These are phyloP conservation scores for Sungouiozyma intestinalis DNA, from an alignment of 805 yeast species.

Conservation along the genomic window DNA sequence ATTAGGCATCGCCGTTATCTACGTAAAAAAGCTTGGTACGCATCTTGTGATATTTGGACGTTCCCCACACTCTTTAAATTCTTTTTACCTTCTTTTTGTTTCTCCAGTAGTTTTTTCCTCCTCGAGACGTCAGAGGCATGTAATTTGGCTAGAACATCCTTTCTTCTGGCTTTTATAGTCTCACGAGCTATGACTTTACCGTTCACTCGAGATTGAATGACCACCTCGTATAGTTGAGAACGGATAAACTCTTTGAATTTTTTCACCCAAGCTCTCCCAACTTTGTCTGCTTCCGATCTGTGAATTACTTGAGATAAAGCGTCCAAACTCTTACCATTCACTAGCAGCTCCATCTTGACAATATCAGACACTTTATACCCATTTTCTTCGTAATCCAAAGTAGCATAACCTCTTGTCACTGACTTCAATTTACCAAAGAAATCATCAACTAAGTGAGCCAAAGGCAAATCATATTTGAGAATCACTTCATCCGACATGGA, in stretches of 20 bases:
- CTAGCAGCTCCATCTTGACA: conserved; percentile 78
- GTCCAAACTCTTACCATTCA: conserved; percentile 82
- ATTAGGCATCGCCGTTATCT: conserved; percentile 2
- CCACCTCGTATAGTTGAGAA: conserved; percentile 83
- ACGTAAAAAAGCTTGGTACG: conserved; percentile 73
- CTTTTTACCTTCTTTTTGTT: conserved; percentile 92
- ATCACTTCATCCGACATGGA: conserved; percentile 67
- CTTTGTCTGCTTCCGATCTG: conserved; percentile 55
- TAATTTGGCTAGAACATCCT: conserved; percentile 86
- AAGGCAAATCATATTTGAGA: conserved; percentile 69
- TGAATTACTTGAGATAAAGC: conserved; percentile 91
- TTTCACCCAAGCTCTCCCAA: conserved; percentile 75
- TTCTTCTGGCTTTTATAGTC: conserved; percentile 84
- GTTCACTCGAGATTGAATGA: conserved; percentile 81
- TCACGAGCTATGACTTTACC: conserved; percentile 81
- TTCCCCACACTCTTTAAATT: conserved; percentile 64
- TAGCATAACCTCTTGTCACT: conserved; percentile 83
- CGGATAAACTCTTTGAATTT: conserved; percentile 69
- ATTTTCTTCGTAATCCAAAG: conserved; percentile 87
- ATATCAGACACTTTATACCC: conserved; percentile 77
- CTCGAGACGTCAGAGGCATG: conserved; percentile 92
- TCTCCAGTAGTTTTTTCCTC: conserved; percentile 74
- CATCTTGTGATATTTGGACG: conserved; percentile 70
- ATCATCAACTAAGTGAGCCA: conserved; percentile 87
- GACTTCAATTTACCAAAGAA: conserved; percentile 91